Base-by-base conservation (phyloP, 441 rosid species). In the Populus tomentosa region DNA sequence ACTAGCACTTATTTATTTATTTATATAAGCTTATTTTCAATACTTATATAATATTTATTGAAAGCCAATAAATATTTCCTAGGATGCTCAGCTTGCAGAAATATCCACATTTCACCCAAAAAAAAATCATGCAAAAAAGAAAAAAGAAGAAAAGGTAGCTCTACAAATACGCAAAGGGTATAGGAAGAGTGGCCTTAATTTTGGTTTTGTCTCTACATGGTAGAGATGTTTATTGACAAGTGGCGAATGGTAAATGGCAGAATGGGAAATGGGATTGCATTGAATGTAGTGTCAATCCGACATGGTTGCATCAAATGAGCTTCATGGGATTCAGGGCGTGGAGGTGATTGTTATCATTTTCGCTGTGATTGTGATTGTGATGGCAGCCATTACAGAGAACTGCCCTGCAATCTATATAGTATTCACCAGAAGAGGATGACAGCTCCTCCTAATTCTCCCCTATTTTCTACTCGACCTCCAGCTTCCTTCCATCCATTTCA, bases 291-390 rank as follows among this genome's bases (percentile, higher is more conserved):
- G 72, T n/a, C n/a, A 21, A 2, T 72, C 83, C 73, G 78, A 74
- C 81, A 79, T 2, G 26, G 59, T 33, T 53, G 74, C 84, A 77
- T 79, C 81, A 74, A 74, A 74, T 68, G 67, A 80, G 72, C 30
- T 59, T 77, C 81, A 30, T 77, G 69, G 69, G 77, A 77, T 77
- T 84, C 80, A 79, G 76, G 79, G 83, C 69, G 78, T 68, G 75
- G 36, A 71, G 69, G 28, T 61, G 26, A 61, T 61, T 56, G 23
- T 56, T 20, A 0, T 56, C 62, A 20, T 56, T 56, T 20, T 56
- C 10, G 7, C 20, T 50, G 20, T 5, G 56, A 50, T 1, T 38
- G 42, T 38, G 42, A 38, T 1, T 56, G 23, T 20, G 62, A 61
- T 61, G 65, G 28, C 28, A 61, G 28, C 65, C 26, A 9, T 6